Evolutionary conservation across 192 early-diverging fungal genomes (phyloP), one percentile per base, ranked within the genome.

Genomic region (Helicostylum pulchrum): DNA sequence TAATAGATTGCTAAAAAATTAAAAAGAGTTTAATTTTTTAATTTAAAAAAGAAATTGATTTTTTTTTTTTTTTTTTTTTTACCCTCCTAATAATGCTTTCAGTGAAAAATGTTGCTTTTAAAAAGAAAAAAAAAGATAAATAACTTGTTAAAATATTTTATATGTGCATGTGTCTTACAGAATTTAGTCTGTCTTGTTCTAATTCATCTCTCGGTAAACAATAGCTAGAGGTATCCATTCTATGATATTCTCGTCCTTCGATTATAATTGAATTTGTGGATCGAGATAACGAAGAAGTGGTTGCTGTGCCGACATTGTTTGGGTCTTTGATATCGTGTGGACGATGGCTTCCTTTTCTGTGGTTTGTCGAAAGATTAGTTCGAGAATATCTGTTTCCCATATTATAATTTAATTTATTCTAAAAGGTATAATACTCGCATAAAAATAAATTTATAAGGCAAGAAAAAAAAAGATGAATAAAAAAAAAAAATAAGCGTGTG

Each of bases 181-280:
- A 62, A 43, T 62, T 62, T 23, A 62, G 61, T 46, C 71, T 59
- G 52, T 73, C 71, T 55, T 73, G 65, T 56, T 73, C 71, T 51
- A 62, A n/a, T 49, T 73, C 71, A 63, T 73, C 71, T 14, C 65
- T 52, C 12, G 71, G 71, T 53, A 73, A 56, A 51, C 51, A 66
- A 57, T 73, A 73, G n/a, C 60, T 39, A 48, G 65, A 63, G 20
- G 39, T 48, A 19, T 63, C 65, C 20, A 73, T 56, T 50, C 67
- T 63, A 32, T 73, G 71, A 46, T 67, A 73, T 26, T 39, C 30
- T 51, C 71, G 53, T 15, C 71, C 71, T 7, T 67, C 59, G 17
- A 73, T 56, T 1, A 63, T 39, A 36, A 62, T n/a, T 36, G 61
- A 49, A 17, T 46, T 30, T 17, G 61, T 26, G 17, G 61, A 51